A percentile compares a stretch with the other conserved stretches of the same genome.
These are phyloP conservation scores for Dendrobium catenatum DNA, from an alignment of 106 monocot genomes.

Conservation along the genomic window DNA sequence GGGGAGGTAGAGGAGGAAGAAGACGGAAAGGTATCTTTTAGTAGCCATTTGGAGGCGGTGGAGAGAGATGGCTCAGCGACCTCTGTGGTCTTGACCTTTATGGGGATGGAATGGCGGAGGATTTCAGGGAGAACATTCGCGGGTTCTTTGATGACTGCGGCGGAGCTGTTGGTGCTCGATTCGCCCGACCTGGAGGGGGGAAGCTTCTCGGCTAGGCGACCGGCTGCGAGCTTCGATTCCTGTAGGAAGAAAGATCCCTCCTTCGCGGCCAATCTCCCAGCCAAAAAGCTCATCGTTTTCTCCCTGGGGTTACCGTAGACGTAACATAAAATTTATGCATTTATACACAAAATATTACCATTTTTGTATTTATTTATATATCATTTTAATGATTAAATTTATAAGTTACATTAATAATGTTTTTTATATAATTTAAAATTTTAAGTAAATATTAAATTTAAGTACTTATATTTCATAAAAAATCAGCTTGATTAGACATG, in stretches of 20 bases:
- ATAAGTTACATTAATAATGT: too few relatives aligned
- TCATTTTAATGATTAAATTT: too few relatives aligned
- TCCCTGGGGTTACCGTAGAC: too few relatives aligned
- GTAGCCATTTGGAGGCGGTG: slow-evolving; percentile 54
- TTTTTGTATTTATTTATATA: too few relatives aligned
- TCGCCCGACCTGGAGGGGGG: slow-evolving; percentile 4
- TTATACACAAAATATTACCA: too few relatives aligned
- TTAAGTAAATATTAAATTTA: too few relatives aligned
- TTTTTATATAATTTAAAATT: too few relatives aligned
- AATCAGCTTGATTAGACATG: too few relatives aligned
- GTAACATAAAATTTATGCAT: too few relatives aligned
- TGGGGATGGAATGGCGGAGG: slow-evolving; percentile 86
- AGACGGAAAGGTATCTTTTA: slow-evolving; percentile 4
- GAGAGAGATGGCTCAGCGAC: slow-evolving; percentile 31
- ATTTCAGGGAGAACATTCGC: slow-evolving; percentile 89
- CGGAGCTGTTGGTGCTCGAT: not conserved
- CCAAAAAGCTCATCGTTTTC: slow-evolving; percentile 58
- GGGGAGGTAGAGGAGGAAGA: slow-evolving; percentile 5
- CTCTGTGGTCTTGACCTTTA: slow-evolving; percentile 19
- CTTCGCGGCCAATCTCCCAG: slow-evolving; percentile 59
- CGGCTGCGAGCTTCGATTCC: slow-evolving; percentile 78
- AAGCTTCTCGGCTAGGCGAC: slow-evolving; percentile 55
- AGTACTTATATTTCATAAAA: too few relatives aligned
- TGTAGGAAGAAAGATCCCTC: slow-evolving; percentile 89
- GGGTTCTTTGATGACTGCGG: not conserved